Evolutionary conservation across 768 basidiomycete genomes (phyloP).

Genomic region (Trametes cingulata): DNA sequence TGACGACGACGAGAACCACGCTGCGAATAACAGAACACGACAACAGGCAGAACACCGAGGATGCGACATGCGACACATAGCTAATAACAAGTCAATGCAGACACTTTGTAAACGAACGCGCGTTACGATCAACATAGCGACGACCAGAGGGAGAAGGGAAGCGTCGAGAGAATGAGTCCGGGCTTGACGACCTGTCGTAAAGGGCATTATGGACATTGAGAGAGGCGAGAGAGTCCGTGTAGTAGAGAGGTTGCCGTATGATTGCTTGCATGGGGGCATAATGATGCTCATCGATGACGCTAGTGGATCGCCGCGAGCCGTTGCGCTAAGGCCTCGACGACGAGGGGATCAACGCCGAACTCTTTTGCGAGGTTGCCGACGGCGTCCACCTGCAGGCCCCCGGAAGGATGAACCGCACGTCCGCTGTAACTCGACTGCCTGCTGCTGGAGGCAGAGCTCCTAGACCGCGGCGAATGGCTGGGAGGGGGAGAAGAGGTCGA

Average conservation of each 20-base stretch:
- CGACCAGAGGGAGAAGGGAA: constrained; percentile 1
- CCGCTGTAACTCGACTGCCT: constrained; percentile 7
- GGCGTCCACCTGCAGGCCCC: constrained; percentile 24
- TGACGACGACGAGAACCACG: constrained; percentile 2
- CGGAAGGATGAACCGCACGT: background rate
- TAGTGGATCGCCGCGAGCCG: constrained; percentile 42
- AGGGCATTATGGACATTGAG: constrained; percentile 9
- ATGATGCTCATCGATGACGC: background rate
- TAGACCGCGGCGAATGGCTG: constrained; percentile 9
- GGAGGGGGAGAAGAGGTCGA: constrained; percentile 26
- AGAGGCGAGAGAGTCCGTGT: constrained; percentile 1
- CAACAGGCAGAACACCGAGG: constrained; percentile 14
- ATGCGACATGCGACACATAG: constrained; percentile 17
- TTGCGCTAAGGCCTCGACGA: constrained; percentile 68
- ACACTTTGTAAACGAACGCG: background rate
- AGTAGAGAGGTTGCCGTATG: constrained; percentile 13
- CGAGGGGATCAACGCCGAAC: constrained; percentile 69
- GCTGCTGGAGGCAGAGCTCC: constrained; percentile 16
- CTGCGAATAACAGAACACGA: constrained; percentile 16
- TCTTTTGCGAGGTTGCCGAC: constrained; percentile 65
- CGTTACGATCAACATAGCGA: constrained; percentile 27
- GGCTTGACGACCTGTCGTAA: constrained; percentile 11
- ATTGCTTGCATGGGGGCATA: constrained; percentile 7
- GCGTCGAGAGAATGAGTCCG: constrained; percentile 10
- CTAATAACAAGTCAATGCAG: constrained; percentile 5